Base-by-base conservation (phyloP, 805 yeast species). In the Lipomyces kockii region DNA sequence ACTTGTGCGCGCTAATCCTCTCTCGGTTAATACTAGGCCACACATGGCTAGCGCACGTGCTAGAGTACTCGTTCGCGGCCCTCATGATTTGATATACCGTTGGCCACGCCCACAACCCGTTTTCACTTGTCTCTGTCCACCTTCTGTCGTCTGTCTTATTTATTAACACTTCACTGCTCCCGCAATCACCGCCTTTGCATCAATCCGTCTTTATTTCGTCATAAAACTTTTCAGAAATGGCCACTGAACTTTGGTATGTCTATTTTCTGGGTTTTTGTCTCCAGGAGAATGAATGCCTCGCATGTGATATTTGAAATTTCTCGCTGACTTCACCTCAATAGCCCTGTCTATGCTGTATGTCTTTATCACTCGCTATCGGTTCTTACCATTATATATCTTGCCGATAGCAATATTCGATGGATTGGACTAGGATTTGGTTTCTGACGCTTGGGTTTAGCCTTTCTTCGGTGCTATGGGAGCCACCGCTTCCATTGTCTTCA, bases 381-480 rank as follows among this genome's bases (percentile, higher is more conserved):
- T 35, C 57, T 32, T n/a, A 27, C 57, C 54, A 63, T 53, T 9
- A 1, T 37, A 7, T 39, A 25, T 56, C 46, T 12, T 34, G 55
- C 14, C 4, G n/a, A 9, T 6, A 14, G 35, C 34, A 55, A 20
- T 35, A 11, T 46, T 52, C 14, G 17, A 27, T 54, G 27, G n/a
- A 22, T 62, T 57, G 25, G 29, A 52, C 27, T 14, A 14, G 20
- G 22, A 17, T 43, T 17, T 59, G 35, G 39, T 8, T 29, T 20
- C 27, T 43, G 61, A 39, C 34, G 14, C 14, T 22, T 66, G 35
- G 78, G 79, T 73, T 52, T 83, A 86, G 80, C 99, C 99, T 80
- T 95, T 95, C 86, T 95, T 95, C 82, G 99, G 99, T 78, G 94
- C 98, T 74, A 91, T 95, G 78, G 99, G 99, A 80, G 96, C 99